Conservation (phyloP, 164 flowering plant species). For the Piper betle region DNA sequence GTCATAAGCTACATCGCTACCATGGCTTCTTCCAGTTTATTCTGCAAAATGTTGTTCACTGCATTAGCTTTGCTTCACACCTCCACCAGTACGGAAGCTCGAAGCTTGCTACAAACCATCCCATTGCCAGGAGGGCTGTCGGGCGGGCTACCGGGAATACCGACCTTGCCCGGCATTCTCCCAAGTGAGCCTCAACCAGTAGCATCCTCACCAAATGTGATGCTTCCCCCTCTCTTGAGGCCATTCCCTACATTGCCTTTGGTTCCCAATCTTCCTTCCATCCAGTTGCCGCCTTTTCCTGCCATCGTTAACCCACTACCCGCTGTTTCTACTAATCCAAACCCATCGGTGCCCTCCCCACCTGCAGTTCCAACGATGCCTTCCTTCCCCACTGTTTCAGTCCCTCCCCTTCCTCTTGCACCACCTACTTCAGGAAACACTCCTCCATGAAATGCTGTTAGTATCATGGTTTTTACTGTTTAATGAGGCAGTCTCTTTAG, state of each 20-base stretch:
- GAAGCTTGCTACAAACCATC: neutral
- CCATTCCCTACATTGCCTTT: neutral
- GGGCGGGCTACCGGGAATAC: neutral
- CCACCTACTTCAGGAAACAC: slow-evolving; percentile 2
- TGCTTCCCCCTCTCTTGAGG: neutral
- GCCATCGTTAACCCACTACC: neutral
- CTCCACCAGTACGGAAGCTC: neutral
- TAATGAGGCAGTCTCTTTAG: neutral
- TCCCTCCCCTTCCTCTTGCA: neutral
- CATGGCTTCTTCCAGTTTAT: neutral
- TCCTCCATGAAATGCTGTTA: neutral
- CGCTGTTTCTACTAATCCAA: neutral
- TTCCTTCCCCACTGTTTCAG: neutral
- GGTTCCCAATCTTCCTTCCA: neutral
- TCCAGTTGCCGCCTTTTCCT: neutral
- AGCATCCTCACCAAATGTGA: neutral
- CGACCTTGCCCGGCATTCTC: neutral
- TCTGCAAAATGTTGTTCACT: neutral
- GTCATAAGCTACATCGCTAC: neutral
- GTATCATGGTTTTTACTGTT: neutral
- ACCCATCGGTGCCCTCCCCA: neutral
- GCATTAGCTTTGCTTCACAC: neutral
- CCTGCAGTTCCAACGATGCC: neutral
- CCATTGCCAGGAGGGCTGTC: neutral
- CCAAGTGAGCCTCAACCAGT: no score